Evolutionary conservation across 2,329 filamentous ascomycete species (phyloP).

Genomic region (Fusarium cyanostomum): DNA sequence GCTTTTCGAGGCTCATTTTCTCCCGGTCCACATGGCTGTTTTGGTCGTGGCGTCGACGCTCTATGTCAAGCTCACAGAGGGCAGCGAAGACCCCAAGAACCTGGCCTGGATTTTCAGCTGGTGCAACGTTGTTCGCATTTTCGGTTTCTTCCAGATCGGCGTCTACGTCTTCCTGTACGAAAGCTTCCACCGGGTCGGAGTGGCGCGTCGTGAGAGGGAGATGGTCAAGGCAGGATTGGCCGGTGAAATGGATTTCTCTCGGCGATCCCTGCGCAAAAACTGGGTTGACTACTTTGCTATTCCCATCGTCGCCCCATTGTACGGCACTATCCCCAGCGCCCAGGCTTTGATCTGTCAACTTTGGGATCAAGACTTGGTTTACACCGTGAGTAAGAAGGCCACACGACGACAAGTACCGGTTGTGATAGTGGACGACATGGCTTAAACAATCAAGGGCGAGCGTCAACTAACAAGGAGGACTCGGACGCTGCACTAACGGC

Average conservation of each 20-base stretch:
- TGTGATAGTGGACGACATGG: conserved; percentile 55
- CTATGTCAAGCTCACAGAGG: conserved; percentile 65
- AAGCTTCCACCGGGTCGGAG: conserved; percentile 70
- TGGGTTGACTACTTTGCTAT: conserved; percentile 71
- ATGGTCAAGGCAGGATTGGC: conserved; percentile 72
- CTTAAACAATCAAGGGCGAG: conserved; percentile 43
- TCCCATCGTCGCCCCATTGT: conserved; percentile 73
- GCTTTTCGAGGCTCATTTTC: conserved; percentile 78
- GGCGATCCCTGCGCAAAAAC: conserved; percentile 64
- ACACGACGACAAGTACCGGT: conserved; percentile 61
- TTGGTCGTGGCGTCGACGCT: conserved; percentile 70
- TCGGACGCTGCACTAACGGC: not conserved
- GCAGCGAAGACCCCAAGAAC: conserved; percentile 60
- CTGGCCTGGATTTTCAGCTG: conserved; percentile 68
- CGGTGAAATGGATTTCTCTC: conserved; percentile 72
- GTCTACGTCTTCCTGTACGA: conserved; percentile 74
- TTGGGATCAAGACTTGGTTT: conserved; percentile 74
- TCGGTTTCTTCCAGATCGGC: conserved; percentile 70
- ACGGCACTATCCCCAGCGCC: conserved; percentile 72
- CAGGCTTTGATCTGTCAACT: conserved; percentile 76
- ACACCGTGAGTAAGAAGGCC: conserved; percentile 77
- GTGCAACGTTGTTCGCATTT: conserved; percentile 67
- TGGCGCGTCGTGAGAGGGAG: conserved; percentile 68
- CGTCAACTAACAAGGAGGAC: not conserved
- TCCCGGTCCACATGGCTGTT: conserved; percentile 73